phyloP scores from a whole-genome alignment of 129 eudicot genomes.

The Gnaphalium uliginosum region DNA sequence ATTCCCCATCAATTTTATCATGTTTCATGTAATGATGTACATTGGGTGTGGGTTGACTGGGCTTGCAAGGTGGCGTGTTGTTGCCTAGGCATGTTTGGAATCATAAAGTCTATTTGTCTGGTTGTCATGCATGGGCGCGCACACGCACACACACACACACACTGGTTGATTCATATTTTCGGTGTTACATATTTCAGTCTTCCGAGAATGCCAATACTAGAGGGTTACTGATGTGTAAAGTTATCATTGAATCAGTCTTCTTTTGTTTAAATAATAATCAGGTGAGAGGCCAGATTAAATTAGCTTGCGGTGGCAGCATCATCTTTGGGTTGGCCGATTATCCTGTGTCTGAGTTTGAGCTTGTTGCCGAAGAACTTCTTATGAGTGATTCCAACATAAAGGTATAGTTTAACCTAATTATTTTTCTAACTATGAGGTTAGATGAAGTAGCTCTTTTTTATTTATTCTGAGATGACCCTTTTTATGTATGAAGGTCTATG shows the following conservation, averaged over 20 bases:
- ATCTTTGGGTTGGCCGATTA: slow-evolving; percentile 74
- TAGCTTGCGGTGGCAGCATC: slow-evolving; percentile 76
- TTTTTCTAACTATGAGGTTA: neutral
- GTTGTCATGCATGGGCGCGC: neutral
- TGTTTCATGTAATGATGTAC: too few relatives aligned
- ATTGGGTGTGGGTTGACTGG: slow-evolving; percentile 10
- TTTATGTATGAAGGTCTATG: slow-evolving; percentile 63
- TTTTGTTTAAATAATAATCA: slow-evolving; percentile 25
- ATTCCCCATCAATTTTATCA: too few relatives aligned
- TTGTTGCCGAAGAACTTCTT: slow-evolving; percentile 94
- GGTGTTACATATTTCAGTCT: slow-evolving; percentile 1
- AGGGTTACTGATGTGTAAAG: neutral
- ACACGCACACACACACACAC: neutral
- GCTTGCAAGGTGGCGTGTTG: slow-evolving; percentile 22
- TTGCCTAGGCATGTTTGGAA: slow-evolving; percentile 3
- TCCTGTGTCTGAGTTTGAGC: slow-evolving; percentile 90
- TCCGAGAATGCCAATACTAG: neutral
- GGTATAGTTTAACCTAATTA: slow-evolving; percentile 37
- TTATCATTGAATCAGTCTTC: neutral
- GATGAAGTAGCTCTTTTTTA: neutral
- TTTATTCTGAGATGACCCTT: slow-evolving; percentile 12
- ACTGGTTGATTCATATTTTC: too few relatives aligned
- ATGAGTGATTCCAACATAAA: slow-evolving; percentile 83
- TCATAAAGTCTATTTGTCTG: slow-evolving; percentile 3
- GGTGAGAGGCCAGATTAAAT: slow-evolving; percentile 95